Conservation (phyloP, 2,329 filamentous ascomycete species). For the Acephala macrosclerotiorum region DNA sequence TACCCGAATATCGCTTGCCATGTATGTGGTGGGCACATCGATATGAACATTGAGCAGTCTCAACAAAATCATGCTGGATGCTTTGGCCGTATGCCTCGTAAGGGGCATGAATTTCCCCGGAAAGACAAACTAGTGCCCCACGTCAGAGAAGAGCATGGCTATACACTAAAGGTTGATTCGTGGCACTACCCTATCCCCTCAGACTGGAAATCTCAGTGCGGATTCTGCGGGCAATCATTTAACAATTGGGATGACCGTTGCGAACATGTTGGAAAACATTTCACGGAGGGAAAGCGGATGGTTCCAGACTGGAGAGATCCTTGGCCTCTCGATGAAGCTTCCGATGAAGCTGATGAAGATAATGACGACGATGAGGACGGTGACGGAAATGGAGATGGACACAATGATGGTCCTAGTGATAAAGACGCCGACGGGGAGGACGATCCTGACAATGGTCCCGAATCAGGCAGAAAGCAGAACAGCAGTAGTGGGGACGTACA, state of each 20-base stretch:
- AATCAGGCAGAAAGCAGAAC: neutral
- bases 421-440: neutral
- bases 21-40: conserved; percentile 8
- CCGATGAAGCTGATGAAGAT: conserved; percentile 5
- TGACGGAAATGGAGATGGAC: neutral
- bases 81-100: neutral
- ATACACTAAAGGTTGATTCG: neutral
- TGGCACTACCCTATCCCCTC: conserved; percentile 12
- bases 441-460: conserved; percentile 6
- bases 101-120: conserved; percentile 5
- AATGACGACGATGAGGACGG: conserved; percentile 3
- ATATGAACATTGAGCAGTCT: neutral
- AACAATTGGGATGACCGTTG: conserved; percentile 14
- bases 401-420: conserved; percentile 1
- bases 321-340: conserved; percentile 7
- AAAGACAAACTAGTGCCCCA: conserved; percentile 17
- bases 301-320: conserved; percentile 18
- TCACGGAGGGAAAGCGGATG: conserved; percentile 12
- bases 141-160: conserved; percentile 8
- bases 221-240: conserved; percentile 13
- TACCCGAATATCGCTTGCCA: neutral
- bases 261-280: conserved; percentile 15
- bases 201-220: conserved; percentile 14
- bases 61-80: conserved; percentile 2
- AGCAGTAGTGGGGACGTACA: neutral